Evolutionary conservation across 1,284 basidiomycete species (phyloP), one percentile per base, ranked within the genome.

Genomic region (Apiotrichum domesticum): DNA sequence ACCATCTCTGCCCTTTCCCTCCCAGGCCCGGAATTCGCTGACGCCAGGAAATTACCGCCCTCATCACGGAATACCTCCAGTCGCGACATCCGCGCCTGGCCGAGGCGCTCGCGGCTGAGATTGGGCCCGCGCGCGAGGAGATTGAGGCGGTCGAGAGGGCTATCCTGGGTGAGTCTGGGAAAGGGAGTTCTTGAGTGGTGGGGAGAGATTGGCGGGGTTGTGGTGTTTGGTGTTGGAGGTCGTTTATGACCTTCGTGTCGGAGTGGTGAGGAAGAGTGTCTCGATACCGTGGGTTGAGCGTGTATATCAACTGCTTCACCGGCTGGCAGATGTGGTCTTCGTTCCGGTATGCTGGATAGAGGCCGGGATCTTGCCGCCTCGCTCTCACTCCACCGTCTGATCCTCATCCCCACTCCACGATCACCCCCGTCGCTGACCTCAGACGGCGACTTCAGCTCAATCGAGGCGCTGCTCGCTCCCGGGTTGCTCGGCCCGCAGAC

Each of bases 361-460:
- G 3, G 3, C 29, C 29, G 29, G 29, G 29, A 29, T 29, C 29
- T 29, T 29, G 29, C 29, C 29, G 3, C 29, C 29, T 29, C 29
- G 29, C 29, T 29, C 29, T 29, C 29, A 29, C 29, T 29, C 29
- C 21, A 21, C 21, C 29, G 29, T 3, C 29, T 29, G 29, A 3
- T 29, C 29, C 29, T 29, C 29, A 29, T 29, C 3, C 29, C 29
- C 29, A 29, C 29, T 29, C 29, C 29, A 29, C 3, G 29, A 29
- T 29, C 29, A 8, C 11, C 44, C 8, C 8, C 44, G 3, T 7
- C 34, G 39, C 48, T 57, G 15, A 55, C 43, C 6, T 46, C 55
- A 78, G 79, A 80, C 55, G 79, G 79, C 15, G 79, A 80, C 57
- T 80, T 75, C 66, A 62, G 70, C 4, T 71, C 76, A 39, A 68